Percentiles rank a stretch among this genome's conserved stretches.
These are phyloP conservation scores for Leptoxyphium fumago DNA, from an alignment of 2,329 filamentous ascomycete species.

Conservation along the genomic window DNA sequence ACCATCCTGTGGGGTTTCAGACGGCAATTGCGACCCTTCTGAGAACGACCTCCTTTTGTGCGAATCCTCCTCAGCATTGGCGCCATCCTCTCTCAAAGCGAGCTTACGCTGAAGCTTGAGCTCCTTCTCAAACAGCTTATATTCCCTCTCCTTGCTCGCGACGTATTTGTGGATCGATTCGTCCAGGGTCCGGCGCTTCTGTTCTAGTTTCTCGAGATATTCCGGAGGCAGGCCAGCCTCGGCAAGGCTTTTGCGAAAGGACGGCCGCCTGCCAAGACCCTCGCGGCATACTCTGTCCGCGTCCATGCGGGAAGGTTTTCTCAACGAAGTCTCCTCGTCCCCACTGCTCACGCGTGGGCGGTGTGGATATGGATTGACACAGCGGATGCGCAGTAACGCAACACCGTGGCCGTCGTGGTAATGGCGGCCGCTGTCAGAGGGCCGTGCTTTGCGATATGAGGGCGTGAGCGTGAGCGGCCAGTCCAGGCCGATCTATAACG, in stretches of 20 bases:
- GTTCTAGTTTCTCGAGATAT: slow-evolving; percentile 19
- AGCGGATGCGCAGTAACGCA: too few relatives aligned
- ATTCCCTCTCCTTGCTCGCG: slow-evolving; percentile 23
- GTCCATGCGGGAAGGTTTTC: neutral
- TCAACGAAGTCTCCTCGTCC: too few relatives aligned
- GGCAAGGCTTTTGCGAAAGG: slow-evolving; percentile 7
- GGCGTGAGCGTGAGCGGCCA: too few relatives aligned
- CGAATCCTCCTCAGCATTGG: neutral
- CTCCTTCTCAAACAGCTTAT: slow-evolving; percentile 22
- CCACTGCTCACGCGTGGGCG: too few relatives aligned
- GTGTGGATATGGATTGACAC: too few relatives aligned
- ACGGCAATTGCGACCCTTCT: neutral
- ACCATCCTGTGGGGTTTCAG: neutral
- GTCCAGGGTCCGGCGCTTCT: slow-evolving; percentile 22
- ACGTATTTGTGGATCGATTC: slow-evolving; percentile 25
- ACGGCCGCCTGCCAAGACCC: slow-evolving; percentile 4
- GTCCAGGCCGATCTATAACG: too few relatives aligned
- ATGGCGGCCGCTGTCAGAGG: too few relatives aligned
- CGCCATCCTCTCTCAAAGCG: neutral
- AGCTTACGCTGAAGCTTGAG: slow-evolving; percentile 7
- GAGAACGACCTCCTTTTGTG: neutral
- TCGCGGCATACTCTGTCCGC: neutral
- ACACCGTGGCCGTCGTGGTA: too few relatives aligned
- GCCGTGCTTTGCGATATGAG: too few relatives aligned
- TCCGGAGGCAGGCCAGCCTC: slow-evolving; percentile 14